Base-by-base conservation (phyloP, 768 basidiomycete genomes). In the Mrakia blollopis region DNA sequence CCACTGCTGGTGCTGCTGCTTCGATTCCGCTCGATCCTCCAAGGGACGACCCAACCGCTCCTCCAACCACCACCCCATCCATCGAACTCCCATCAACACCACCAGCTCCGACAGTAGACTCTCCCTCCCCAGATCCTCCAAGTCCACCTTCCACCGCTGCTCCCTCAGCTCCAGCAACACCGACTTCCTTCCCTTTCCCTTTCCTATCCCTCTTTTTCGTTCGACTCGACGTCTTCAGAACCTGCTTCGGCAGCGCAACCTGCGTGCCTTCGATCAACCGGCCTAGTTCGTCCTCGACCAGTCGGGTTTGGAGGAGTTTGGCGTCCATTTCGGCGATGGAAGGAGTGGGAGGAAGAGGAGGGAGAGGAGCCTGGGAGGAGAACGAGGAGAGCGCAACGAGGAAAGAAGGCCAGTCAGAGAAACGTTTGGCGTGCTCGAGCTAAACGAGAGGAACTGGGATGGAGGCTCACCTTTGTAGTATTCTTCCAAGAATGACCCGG, bases 321-420 rank as follows among this genome's bases (percentile, higher is more conserved):
- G 72, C 30, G 52, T 72, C 72, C 72, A 72, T 72, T 21, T 54
- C 52, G 30, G 47, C 72, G 28, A 72, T 13, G 35, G 72, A 50
- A 4, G 72, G 72, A 10, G 72, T 54, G 23, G 52, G 35, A 14
- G 72, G 60, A 11, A 72, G 32, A 57, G 60, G 35, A 11, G 44
- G 47, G 16, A 16, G 44, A 18, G 25, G 14, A 30, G 39, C 23
- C 60, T 57, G 60, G 21, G 9, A 57, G 21, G 35, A 8, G 14
- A 72, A 13, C 30, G 60, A 39, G 21, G 35, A 8, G 14, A 72
- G 5, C 30, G 60, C 23, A 39, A 65, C 32, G 63, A 30, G 21
- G 63, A 65, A 35, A 35, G 1, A 44, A 44, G 32, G 61, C 28
- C 7, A 37, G 32, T 35, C 32, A 65, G 30, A 6, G 23, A 65